Conservation (phyloP, 2,329 filamentous ascomycete genomes). For the Plenodomus tracheiphilus region DNA sequence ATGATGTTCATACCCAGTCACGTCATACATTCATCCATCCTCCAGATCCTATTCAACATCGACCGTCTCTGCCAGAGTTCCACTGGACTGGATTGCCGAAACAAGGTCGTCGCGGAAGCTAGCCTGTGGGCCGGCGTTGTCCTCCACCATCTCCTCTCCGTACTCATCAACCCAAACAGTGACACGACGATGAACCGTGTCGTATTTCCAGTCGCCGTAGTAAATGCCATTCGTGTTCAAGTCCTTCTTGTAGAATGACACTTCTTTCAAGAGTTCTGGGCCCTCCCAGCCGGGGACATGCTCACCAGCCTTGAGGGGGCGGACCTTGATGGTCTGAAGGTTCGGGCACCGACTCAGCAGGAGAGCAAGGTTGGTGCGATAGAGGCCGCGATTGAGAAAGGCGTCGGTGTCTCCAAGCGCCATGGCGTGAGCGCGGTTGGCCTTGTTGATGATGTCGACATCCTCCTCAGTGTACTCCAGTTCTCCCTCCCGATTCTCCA, state of each 20-base stretch:
- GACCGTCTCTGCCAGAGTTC: background rate
- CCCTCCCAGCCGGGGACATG: constrained; percentile 18
- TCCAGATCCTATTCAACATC: too few species aligned
- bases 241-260: constrained; percentile 15
- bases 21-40: too few species aligned
- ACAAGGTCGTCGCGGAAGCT: constrained; percentile 17
- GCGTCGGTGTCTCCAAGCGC: too few species aligned
- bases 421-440: constrained; percentile 13
- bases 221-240: constrained; percentile 14
- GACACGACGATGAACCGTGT: constrained; percentile 12
- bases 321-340: constrained; percentile 9
- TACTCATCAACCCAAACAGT: constrained; percentile 19
- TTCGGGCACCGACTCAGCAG: constrained; percentile 8
- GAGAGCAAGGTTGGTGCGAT: constrained; percentile 10
- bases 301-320: constrained; percentile 19
- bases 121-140: constrained; percentile 15
- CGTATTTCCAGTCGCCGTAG: constrained; percentile 27
- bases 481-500: constrained; percentile 1
- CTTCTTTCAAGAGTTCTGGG: constrained; percentile 2
- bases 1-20: too few species aligned
- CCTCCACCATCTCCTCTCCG: constrained; percentile 13
- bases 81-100: constrained; percentile 4
- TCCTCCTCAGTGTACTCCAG: constrained; percentile 4
- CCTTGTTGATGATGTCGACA: constrained; percentile 2
- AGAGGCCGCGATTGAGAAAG: constrained; percentile 15